phyloP scores from a whole-genome alignment of 2,329 filamentous ascomycete species.

The Colletotrichum sublineola region DNA sequence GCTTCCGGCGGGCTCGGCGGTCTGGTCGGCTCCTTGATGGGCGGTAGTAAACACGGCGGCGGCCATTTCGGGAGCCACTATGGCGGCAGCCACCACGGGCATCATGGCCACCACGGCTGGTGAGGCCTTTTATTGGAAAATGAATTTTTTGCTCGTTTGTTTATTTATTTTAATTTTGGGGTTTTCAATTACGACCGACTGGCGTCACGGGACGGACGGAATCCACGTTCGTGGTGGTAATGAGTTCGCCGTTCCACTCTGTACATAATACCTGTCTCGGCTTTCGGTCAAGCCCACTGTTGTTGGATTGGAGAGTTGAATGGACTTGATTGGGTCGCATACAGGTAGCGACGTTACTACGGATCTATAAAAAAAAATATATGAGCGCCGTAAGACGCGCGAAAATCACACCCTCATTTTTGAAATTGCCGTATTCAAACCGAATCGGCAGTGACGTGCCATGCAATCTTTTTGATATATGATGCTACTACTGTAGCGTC shows the following conservation, averaged over 20 bases:
- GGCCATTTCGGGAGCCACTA: conserved; percentile 13
- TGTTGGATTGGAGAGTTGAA: not conserved
- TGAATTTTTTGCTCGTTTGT: not conserved
- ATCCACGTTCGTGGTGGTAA: not conserved
- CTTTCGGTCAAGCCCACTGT: not conserved
- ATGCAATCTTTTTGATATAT: not conserved
- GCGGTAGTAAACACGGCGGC: conserved; percentile 35
- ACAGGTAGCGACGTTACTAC: not conserved
- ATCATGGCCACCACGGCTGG: too few species aligned
- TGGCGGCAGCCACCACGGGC: conserved; percentile 15
- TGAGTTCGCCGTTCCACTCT: not conserved
- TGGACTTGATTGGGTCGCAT: not conserved
- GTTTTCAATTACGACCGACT: not conserved
- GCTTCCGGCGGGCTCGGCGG: conserved; percentile 45
- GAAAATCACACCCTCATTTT: not conserved
- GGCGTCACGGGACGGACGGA: conserved; percentile 5
- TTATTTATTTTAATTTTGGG: not conserved
- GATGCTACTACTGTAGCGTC: conserved; percentile 6
- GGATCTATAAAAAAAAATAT: not conserved
- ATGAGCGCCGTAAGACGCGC: conserved; percentile 8
- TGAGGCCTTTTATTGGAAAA: not conserved
- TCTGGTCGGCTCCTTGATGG: conserved; percentile 42
- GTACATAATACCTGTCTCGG: conserved; percentile 7
- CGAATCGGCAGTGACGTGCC: not conserved
- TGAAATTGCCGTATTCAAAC: not conserved